Percentiles rank a stretch among this genome's conserved stretches.
Evolutionary conservation across 1,284 basidiomycete genomes (phyloP).

Genomic region (Microbotryum silenes-acaulis): DNA sequence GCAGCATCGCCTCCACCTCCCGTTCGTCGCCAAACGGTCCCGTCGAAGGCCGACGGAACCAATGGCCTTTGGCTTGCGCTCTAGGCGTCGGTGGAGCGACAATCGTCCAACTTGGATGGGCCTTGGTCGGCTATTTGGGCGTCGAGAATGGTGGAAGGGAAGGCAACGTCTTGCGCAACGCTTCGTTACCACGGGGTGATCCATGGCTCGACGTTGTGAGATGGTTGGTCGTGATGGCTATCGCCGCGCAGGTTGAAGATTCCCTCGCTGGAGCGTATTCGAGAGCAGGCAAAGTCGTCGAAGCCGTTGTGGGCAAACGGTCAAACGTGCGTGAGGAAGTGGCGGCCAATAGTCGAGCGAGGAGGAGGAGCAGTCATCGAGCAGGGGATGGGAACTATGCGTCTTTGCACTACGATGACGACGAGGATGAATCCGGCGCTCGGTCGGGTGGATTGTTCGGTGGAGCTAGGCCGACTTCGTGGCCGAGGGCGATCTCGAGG

Average conservation of each 20-base stretch:
- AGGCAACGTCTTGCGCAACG: slow-evolving; percentile 33
- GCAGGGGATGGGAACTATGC: no score
- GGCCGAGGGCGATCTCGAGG: slow-evolving; percentile 4
- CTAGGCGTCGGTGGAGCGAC: slow-evolving; percentile 26
- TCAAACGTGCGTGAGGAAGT: neutral
- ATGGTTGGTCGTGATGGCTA: slow-evolving; percentile 29
- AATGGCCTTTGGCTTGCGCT: slow-evolving; percentile 34
- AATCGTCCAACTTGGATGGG: slow-evolving; percentile 35
- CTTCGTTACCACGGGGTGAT: slow-evolving; percentile 30
- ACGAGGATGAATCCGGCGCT: no score
- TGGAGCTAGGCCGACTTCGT: neutral
- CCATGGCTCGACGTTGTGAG: slow-evolving; percentile 30
- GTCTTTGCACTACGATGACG: no score
- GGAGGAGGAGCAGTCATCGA: neutral
- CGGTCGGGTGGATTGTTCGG: no score
- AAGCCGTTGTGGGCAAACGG: slow-evolving; percentile 1
- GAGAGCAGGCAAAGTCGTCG: slow-evolving; percentile 6
- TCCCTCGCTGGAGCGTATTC: slow-evolving; percentile 11
- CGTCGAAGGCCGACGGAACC: slow-evolving; percentile 24
- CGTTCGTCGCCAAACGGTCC: neutral
- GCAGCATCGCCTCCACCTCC: no score
- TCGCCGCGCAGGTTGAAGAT: slow-evolving; percentile 21
- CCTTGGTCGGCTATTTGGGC: slow-evolving; percentile 35
- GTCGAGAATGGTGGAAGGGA: slow-evolving; percentile 17
- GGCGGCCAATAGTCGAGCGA: neutral